Evolutionary conservation across 2,329 filamentous ascomycete genomes (phyloP).

Genomic region (Cercospora zeae-maydis): DNA sequence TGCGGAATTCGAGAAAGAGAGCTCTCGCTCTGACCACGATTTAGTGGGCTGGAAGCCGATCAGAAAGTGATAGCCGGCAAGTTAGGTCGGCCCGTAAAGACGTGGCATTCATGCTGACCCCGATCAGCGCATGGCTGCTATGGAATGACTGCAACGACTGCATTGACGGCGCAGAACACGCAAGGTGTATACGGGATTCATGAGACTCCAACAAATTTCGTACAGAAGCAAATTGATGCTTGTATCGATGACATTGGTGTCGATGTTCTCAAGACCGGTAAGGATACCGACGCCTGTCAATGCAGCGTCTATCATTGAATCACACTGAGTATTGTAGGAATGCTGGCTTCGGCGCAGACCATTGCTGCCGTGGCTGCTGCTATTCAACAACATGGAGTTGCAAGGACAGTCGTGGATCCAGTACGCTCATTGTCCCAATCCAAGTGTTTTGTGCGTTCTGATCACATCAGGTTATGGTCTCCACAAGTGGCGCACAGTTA

Average conservation of each 20-base stretch:
- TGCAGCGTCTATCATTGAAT: neutral
- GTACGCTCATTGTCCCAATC: constrained; percentile 46
- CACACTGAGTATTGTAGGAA: constrained; percentile 54
- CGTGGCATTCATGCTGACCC: neutral
- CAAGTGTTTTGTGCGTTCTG: neutral
- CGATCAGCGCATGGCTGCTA: constrained; percentile 75
- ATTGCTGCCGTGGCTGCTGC: constrained; percentile 65
- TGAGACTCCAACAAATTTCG: constrained; percentile 70
- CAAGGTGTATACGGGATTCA: constrained; percentile 78
- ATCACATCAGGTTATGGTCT: constrained; percentile 74
- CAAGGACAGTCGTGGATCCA: constrained; percentile 67
- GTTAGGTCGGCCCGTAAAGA: constrained; percentile 4
- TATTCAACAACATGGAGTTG: constrained; percentile 56
- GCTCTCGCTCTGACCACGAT: neutral
- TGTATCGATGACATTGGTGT: constrained; percentile 79
- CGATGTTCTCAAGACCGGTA: constrained; percentile 90
- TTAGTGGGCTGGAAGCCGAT: constrained; percentile 87
- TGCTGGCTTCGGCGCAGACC: constrained; percentile 72
- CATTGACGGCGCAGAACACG: constrained; percentile 95
- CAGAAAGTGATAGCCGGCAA: constrained; percentile 70
- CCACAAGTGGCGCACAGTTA: constrained; percentile 70
- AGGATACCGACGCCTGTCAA: constrained; percentile 24
- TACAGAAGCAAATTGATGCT: constrained; percentile 79
- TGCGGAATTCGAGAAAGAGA: neutral
- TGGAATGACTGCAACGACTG: constrained; percentile 92